A percentile compares a stretch with the other conserved stretches of the same genome.
phyloP scores from a whole-genome alignment of 495 filamentous ascomycete genomes.

The Aspergillus leporis region DNA sequence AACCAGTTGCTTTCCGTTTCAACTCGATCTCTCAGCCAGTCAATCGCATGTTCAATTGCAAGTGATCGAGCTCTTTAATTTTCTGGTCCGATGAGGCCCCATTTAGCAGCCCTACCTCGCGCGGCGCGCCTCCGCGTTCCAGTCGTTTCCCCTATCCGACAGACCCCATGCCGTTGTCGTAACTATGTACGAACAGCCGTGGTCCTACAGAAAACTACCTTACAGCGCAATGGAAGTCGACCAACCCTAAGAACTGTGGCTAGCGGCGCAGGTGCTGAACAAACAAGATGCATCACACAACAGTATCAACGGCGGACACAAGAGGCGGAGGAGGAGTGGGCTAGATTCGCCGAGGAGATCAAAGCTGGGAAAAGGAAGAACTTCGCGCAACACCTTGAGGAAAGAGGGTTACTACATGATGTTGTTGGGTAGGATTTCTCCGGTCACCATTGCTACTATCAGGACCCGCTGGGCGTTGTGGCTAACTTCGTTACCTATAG shows the following conservation, averaged over 20 bases:
- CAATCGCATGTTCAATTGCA: not conserved
- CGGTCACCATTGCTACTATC: not conserved
- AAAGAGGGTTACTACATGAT: conserved; percentile 77
- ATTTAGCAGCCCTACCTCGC: conserved; percentile 24
- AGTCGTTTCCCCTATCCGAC: conserved; percentile 10
- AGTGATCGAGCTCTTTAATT: conserved; percentile 10
- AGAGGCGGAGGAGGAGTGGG: conserved; percentile 59
- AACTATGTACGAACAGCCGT: conserved; percentile 29
- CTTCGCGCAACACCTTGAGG: conserved; percentile 71
- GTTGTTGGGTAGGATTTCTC: conserved; percentile 69
- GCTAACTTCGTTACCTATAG: conserved; percentile 32
- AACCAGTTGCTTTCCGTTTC: not conserved
- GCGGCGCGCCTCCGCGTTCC: conserved; percentile 26
- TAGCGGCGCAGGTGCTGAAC: conserved; percentile 13
- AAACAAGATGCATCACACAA: conserved; percentile 50
- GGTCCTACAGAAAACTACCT: conserved; percentile 16
- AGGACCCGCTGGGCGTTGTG: not conserved
- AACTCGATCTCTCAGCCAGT: not conserved
- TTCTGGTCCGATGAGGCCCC: conserved; percentile 32
- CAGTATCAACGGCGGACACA: conserved; percentile 51
- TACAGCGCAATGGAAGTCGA: conserved; percentile 19
- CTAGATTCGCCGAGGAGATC: conserved; percentile 55
- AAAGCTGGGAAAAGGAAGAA: conserved; percentile 59
- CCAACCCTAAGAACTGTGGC: conserved; percentile 12
- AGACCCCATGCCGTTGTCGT: conserved; percentile 25